Conservation (phyloP, 169 alveolate genomes). For the Pseudocohnilembus persalinus region DNA sequence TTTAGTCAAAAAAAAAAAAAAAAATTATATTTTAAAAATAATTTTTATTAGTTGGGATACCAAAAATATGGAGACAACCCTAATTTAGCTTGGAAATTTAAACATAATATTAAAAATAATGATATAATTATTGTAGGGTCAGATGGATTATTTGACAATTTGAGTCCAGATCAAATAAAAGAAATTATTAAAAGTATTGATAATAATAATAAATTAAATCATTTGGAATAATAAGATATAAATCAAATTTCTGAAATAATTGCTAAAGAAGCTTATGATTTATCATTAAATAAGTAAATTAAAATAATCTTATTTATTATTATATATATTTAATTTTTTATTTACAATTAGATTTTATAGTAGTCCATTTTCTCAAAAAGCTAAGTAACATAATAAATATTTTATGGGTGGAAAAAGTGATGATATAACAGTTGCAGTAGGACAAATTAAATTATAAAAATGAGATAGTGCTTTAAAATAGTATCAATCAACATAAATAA, state of each 20-base stretch:
- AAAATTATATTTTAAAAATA: too few relatives aligned
- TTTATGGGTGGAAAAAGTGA: conserved; percentile 73
- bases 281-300: conserved; percentile 20
- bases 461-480: too few relatives aligned
- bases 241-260: conserved; percentile 50
- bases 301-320: too few relatives aligned
- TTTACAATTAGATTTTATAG: conserved; percentile 17
- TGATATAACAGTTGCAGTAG: conserved; percentile 75
- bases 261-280: conserved; percentile 55
- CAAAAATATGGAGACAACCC: conserved; percentile 58
- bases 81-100: conserved; percentile 28
- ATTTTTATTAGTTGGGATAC: conserved; percentile 40
- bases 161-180: conserved; percentile 50
- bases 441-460: conserved; percentile 24
- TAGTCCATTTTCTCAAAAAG: conserved; percentile 65
- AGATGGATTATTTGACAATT: conserved; percentile 80
- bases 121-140: conserved; percentile 69
- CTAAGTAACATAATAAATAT: conserved; percentile 36
- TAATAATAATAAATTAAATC: conserved; percentile 15
- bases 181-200: conserved; percentile 16
- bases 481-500: too few relatives aligned
- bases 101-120: conserved; percentile 53
- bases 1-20: background rate
- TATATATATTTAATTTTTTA: too few relatives aligned
- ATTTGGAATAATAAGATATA: background rate